Evolutionary conservation across 2,329 filamentous ascomycete genomes (phyloP).

Genomic region (Leptographium procerum): DNA sequence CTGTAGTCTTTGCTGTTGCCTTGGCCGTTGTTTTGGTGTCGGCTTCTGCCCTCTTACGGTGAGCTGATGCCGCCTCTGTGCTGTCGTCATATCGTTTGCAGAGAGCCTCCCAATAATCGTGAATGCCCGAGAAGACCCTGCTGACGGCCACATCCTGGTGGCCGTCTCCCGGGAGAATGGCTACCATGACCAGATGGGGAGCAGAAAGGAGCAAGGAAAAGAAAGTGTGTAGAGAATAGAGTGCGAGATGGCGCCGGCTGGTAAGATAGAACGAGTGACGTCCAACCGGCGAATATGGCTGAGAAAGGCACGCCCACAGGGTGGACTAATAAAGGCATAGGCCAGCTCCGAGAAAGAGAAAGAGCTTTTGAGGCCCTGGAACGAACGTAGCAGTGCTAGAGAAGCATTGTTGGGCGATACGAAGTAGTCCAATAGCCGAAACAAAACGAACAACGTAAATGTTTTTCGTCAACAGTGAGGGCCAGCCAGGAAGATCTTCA

Average conservation of each 20-base stretch:
- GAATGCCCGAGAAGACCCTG: slow-evolving; percentile 1
- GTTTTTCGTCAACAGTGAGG: too few species aligned
- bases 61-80: background rate
- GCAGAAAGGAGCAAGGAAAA: background rate
- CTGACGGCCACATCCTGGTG: slow-evolving; percentile 2
- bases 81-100: slow-evolving; percentile 1
- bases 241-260: too few species aligned
- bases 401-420: background rate
- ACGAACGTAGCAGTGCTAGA: background rate
- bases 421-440: too few species aligned
- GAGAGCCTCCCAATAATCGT: slow-evolving; percentile 7
- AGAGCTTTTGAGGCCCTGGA: background rate
- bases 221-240: background rate
- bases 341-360: background rate
- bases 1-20: background rate
- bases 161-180: slow-evolving; percentile 2
- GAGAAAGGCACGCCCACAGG: too few species aligned
- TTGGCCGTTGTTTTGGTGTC: background rate
- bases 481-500: background rate
- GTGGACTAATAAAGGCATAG: too few species aligned
- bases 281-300: too few species aligned
- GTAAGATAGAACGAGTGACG: too few species aligned
- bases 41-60: background rate
- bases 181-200: slow-evolving; percentile 5
- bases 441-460: background rate